Evolutionary conservation across 768 basidiomycete genomes (phyloP), one percentile per base, ranked within the genome.

Genomic region (Asterophora lycoperdoides): DNA sequence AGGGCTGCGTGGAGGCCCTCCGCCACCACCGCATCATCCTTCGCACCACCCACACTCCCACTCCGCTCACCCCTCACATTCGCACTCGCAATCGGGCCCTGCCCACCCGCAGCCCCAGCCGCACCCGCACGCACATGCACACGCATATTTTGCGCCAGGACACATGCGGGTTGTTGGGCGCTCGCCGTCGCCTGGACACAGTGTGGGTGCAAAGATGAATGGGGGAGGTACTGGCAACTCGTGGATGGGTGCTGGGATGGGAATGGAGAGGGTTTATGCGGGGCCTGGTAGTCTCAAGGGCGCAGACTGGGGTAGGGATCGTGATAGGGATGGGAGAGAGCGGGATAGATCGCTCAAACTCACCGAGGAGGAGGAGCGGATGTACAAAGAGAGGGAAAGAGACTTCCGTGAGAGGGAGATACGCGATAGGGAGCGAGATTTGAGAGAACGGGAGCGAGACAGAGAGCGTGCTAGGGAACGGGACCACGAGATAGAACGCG

Each of bases 171-270:
- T 49, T 17, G 61, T 62, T 15, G 63, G 68, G 18, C 60, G 69
- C 33, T 73, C 73, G 8, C 61, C 64, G 13, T 73, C 73, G n/a
- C 72, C 73, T 18, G 10, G 68, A 68, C 41, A 69, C 68, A 35
- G 49, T 53, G 36, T 51, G 32, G 45, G 52, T n/a, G 56, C 55
- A 7, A 69, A 67, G 41, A 47, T 54, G 14, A 69, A 69, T 53
- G 69, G 68, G 23, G 23, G 23, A 23, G 23, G 23, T 23, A n/a
- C n/a, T n/a, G 23, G 23, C 23, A 23, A 23, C 29, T 55, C 60
- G 18, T 70, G 73, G 72, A 63, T 68, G 54, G 68, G 68, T 13
- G 38, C 55, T 37, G 64, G 65, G 13, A 60, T 65, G 54, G 71
- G 70, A 6, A 57, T 59, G 54, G 54, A 57, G 20, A 44, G 54